Percentiles rank a stretch among this genome's conserved stretches.
Evolutionary conservation across 306 rosid genomes (phyloP).

Genomic region (Cicer arietinum): DNA sequence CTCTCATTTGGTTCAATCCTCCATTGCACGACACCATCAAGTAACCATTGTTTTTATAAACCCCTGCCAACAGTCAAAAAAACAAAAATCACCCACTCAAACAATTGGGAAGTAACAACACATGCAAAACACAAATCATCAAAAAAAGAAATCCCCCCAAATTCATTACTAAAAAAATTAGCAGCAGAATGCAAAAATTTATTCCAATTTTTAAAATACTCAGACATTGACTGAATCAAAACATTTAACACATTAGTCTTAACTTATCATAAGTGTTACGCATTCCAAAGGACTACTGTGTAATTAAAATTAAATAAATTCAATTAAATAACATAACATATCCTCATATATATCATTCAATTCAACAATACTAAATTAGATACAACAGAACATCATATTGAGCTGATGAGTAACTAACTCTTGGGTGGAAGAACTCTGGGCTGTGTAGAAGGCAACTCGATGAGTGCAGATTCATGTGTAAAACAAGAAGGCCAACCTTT

Average conservation of each 20-base stretch:
- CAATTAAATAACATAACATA: background rate
- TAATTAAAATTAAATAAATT: background rate
- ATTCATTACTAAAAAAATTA: background rate
- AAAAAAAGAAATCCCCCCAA: background rate
- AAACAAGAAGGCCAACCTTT: conserved; percentile 98
- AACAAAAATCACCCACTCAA: background rate
- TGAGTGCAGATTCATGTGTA: conserved; percentile 61
- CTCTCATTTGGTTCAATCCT: conserved; percentile 96
- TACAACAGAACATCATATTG: background rate
- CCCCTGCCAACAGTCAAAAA: conserved; percentile 62
- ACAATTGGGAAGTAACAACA: background rate
- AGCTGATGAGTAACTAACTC: conserved; percentile 51
- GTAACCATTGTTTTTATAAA: conserved; percentile 90
- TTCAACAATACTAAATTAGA: background rate
- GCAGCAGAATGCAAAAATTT: background rate
- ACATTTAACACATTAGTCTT: background rate
- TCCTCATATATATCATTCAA: no score
- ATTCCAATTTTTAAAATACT: background rate
- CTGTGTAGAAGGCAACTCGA: conserved; percentile 47
- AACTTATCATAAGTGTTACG: background rate
- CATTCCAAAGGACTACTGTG: background rate
- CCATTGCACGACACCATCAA: conserved; percentile 94
- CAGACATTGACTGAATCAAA: background rate
- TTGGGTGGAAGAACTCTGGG: conserved; percentile 80
- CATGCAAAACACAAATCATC: conserved; percentile 11